Evolutionary conservation across 2,329 filamentous ascomycete genomes (phyloP).

Genomic region (Geoglossum cookeanum): DNA sequence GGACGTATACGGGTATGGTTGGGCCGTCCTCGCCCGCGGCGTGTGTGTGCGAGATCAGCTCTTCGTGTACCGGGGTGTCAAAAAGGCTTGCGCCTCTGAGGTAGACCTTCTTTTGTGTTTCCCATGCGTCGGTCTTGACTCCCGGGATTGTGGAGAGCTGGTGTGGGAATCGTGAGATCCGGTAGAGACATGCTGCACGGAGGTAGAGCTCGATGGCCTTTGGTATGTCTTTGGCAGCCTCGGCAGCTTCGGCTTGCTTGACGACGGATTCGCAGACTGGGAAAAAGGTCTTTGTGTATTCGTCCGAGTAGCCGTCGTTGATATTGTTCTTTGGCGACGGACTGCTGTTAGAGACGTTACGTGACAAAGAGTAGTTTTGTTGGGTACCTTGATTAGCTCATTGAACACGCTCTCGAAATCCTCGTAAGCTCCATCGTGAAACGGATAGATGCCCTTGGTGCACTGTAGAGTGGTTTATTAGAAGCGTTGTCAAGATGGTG

Average conservation of each 20-base stretch:
- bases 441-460: constrained; percentile 46
- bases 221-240: neutral
- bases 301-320: constrained; percentile 45
- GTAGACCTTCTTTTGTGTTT: constrained; percentile 38
- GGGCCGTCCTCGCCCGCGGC: constrained; percentile 18
- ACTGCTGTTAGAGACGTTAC: neutral
- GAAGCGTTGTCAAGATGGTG: neutral
- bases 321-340: constrained; percentile 27
- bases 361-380: neutral
- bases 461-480: constrained; percentile 20
- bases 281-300: constrained; percentile 35
- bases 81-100: constrained; percentile 18
- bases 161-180: constrained; percentile 53
- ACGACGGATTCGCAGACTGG: neutral
- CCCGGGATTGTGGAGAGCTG: constrained; percentile 20
- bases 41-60: constrained; percentile 21
- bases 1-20: constrained; percentile 21
- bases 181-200: constrained; percentile 19
- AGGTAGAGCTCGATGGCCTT: constrained; percentile 4
- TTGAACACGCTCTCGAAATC: constrained; percentile 54
- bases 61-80: constrained; percentile 20
- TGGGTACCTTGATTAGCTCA: constrained; percentile 34
- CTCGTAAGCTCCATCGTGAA: constrained; percentile 49
- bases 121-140: constrained; percentile 43
- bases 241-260: neutral